Conservation (phyloP, 2,329 filamentous ascomycete genomes). For the Colletotrichum shisoi region DNA sequence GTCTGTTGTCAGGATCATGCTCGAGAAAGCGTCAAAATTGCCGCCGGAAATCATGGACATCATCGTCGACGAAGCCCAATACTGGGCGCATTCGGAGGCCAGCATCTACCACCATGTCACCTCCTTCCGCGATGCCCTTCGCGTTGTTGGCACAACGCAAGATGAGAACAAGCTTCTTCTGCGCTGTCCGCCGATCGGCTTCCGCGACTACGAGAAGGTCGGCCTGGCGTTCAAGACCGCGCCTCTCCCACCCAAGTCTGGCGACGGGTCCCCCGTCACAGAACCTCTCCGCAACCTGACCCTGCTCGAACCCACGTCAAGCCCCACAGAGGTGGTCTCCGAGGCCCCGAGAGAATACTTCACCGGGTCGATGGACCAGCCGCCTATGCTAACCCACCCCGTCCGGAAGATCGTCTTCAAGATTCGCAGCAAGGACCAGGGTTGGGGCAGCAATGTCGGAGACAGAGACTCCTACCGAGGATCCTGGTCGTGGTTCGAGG, state of each 20-base stretch:
- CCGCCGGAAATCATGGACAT: conserved; percentile 64
- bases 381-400: conserved; percentile 53
- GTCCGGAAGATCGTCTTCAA: conserved; percentile 70
- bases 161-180: conserved; percentile 50
- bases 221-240: conserved; percentile 30
- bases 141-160: conserved; percentile 42
- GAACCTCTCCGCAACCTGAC: conserved; percentile 23
- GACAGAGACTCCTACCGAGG: conserved; percentile 53
- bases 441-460: conserved; percentile 54
- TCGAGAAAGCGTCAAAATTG: conserved; percentile 55
- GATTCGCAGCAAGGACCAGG: conserved; percentile 66
- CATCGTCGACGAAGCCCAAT: conserved; percentile 68
- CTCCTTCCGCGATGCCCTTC: conserved; percentile 39
- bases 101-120: conserved; percentile 43
- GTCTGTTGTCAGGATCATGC: conserved; percentile 56
- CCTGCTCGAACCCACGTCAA: conserved; percentile 16
- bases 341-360: conserved; percentile 44
- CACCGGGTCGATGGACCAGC: conserved; percentile 45
- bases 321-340: conserved; percentile 5
- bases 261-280: conserved; percentile 19
- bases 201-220: conserved; percentile 39
- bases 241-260: conserved; percentile 24
- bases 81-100: conserved; percentile 63
- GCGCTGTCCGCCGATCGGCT: conserved; percentile 49
- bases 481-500: conserved; percentile 71